These are phyloP conservation scores for Solanum acaule DNA, from an alignment of 257 asterid species.

Conservation along the genomic window DNA sequence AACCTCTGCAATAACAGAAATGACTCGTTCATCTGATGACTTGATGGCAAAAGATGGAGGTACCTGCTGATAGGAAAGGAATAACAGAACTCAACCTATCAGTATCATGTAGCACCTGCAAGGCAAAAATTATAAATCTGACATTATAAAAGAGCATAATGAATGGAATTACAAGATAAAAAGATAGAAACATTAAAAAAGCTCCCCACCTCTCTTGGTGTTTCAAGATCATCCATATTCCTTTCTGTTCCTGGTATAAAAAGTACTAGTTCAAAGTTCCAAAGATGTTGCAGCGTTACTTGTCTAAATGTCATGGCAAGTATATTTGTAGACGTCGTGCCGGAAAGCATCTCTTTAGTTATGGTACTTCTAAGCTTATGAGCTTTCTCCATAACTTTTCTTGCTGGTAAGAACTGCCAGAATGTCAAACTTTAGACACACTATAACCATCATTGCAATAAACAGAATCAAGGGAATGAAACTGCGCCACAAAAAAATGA, in stretches of 20 bases:
- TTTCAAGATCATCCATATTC: constrained; percentile 61
- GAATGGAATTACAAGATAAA: background rate
- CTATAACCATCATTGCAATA: background rate
- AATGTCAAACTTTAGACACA: background rate
- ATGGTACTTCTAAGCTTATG: constrained; percentile 43
- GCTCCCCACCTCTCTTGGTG: constrained; percentile 62
- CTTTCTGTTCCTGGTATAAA: constrained; percentile 66
- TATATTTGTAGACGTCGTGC: constrained; percentile 46
- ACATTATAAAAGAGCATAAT: constrained; percentile 21
- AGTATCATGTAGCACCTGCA: constrained; percentile 71
- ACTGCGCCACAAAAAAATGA: background rate
- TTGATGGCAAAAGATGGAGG: constrained; percentile 50
- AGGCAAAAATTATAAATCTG: constrained; percentile 47
- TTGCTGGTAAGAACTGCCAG: constrained; percentile 73
- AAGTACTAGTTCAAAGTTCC: constrained; percentile 60
- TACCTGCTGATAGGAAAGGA: constrained; percentile 93
- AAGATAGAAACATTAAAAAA: background rate
- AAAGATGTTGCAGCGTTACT: constrained; percentile 61
- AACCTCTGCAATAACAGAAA: constrained; percentile 75
- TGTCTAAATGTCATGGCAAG: constrained; percentile 91
- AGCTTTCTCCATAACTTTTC: constrained; percentile 76
- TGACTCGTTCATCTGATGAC: constrained; percentile 45
- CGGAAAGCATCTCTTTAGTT: constrained; percentile 36
- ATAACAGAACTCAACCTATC: constrained; percentile 70
- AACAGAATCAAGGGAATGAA: background rate